Evolutionary conservation across 1,284 basidiomycete genomes (phyloP), one percentile per base, ranked within the genome.

Genomic region (Apiotrichum gracile): DNA sequence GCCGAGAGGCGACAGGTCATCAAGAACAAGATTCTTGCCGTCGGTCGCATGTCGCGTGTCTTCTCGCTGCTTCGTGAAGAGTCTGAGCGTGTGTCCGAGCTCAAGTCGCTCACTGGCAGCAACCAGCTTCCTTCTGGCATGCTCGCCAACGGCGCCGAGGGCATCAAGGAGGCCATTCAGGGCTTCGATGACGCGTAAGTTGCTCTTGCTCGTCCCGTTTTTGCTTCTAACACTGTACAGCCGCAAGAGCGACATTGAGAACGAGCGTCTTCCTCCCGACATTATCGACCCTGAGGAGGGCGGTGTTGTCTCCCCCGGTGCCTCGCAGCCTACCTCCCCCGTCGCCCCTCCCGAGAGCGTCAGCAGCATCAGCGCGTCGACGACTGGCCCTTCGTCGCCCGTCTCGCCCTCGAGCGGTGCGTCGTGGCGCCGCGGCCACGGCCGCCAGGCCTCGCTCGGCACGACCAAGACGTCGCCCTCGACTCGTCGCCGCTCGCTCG

Each of bases 31-130:
- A 98, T 99, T 63, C 82, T 97, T 71, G 96, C 93, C 47, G 93
- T 98, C 22, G 94, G 94, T 35, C 83, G 93, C 55, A 96, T 99
- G 87, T 86, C 91, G 19, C 81, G 92, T 42, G 92, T 99, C 39
- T 98, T 98, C 77, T 88, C 93, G 4, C 81, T 98, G 27, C 82
- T 99, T 61, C 89, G 93, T 88, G 96, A 98, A 81, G 96, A 98
- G 75, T 94, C 93, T 1, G 94, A 98, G 77, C 87, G 88, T 52
- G 91, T 97, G 5, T 97, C 92, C 14, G 94, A 98, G 74, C 84
- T 97, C 77, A 98, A 97, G 80, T 91, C 81, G 61, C 84, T 94
- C 33, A 83, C 85, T 37, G 88, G 87, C 31, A 85, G 86, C 17
- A 80, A 77, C 61, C 86, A 85, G 64, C 74, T 97, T 54, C 92